phyloP scores from a whole-genome alignment of 805 yeast genomes.

The Hanseniaspora mollemarum region DNA sequence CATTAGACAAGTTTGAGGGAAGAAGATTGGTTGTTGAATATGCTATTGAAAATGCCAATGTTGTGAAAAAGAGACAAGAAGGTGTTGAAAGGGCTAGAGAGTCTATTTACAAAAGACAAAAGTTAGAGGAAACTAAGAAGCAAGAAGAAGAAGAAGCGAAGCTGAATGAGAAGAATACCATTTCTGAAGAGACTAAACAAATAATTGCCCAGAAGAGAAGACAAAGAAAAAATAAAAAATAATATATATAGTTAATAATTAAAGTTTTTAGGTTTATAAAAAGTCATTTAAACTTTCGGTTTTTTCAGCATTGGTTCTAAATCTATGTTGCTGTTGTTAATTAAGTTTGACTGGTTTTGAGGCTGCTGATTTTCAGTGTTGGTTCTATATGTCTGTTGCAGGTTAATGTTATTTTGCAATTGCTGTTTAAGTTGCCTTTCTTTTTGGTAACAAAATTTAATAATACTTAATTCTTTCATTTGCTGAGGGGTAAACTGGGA shows the following conservation, averaged over 20 bases:
- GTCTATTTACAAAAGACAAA: conserved; percentile 20
- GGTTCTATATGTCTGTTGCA: background rate
- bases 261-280: too few relatives aligned
- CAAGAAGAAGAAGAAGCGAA: conserved; percentile 29
- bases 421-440: conserved; percentile 9
- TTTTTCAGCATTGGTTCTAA: conserved; percentile 8
- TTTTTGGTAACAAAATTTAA: conserved; percentile 9
- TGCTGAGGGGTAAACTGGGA: conserved; percentile 11
- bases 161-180: conserved; percentile 25
- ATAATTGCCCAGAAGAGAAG: conserved; percentile 60
- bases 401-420: background rate
- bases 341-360: background rate
- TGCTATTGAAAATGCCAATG: conserved; percentile 91
- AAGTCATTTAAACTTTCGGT: conserved; percentile 4
- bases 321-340: background rate
- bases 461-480: conserved; percentile 12
- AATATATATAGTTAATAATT: conserved; percentile 8
- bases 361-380: background rate
- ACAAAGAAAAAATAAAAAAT: conserved; percentile 42
- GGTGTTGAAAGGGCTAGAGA: conserved; percentile 31
- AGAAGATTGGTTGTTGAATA: conserved; percentile 86
- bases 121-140: conserved; percentile 22
- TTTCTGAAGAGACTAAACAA: conserved; percentile 47
- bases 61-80: conserved; percentile 80
- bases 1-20: conserved; percentile 41